A percentile compares a stretch with the other conserved stretches of the same genome.
Conservation (phyloP, 108 stramenopile species). For the Skeletonema costatum region DNA sequence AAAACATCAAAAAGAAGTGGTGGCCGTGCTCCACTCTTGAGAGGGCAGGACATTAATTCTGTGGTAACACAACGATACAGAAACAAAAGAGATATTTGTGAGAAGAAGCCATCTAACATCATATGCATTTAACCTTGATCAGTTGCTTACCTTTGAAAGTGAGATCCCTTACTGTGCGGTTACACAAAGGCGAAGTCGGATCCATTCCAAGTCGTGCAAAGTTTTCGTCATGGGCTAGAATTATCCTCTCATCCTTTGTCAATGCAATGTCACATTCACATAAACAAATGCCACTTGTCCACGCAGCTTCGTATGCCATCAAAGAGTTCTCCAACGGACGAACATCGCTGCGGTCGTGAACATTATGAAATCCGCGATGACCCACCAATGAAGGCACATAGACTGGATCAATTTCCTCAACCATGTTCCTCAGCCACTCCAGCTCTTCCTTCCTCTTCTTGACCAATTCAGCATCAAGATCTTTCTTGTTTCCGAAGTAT, state of each 20-base stretch:
- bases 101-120: not conserved
- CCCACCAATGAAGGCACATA: slow-evolving; percentile 44
- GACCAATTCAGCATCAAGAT: slow-evolving; percentile 34
- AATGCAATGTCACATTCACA: slow-evolving; percentile 53
- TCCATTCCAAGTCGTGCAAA: slow-evolving; percentile 54
- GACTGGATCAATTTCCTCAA: slow-evolving; percentile 41
- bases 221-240: slow-evolving; percentile 53
- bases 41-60: slow-evolving; percentile 46
- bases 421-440: slow-evolving; percentile 56
- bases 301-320: slow-evolving; percentile 51
- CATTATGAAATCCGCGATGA: slow-evolving; percentile 51
- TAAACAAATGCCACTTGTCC: slow-evolving; percentile 38
- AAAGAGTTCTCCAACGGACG: slow-evolving; percentile 51
- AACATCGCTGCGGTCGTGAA: slow-evolving; percentile 42
- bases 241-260: slow-evolving; percentile 48
- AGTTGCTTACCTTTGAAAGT: slow-evolving; percentile 25
- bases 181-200: slow-evolving; percentile 37
- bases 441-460: slow-evolving; percentile 55
- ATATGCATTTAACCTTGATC: not conserved
- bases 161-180: slow-evolving; percentile 40
- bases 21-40: slow-evolving; percentile 51
- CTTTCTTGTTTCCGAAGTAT: slow-evolving; percentile 39
- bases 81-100: not conserved
- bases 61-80: not conserved
- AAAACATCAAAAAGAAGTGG: slow-evolving; percentile 52